Evolutionary conservation across 768 basidiomycete species (phyloP).

Genomic region (Boletus vermiculosoides): DNA sequence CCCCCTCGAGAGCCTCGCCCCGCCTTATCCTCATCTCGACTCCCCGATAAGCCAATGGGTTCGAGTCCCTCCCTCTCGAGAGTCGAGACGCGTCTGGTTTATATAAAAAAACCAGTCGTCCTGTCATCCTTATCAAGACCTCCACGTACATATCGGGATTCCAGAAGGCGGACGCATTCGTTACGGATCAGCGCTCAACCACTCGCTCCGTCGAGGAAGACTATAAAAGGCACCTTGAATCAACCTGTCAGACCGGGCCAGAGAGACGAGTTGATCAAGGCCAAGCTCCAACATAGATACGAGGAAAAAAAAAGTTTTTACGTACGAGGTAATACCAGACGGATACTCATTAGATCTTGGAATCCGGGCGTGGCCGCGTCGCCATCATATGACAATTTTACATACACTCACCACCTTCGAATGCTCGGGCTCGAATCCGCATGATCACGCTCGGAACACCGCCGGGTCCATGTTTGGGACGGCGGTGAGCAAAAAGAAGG

Average conservation of each 20-base stretch:
- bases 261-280: not conserved
- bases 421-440: not conserved
- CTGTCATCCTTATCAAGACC: not conserved
- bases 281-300: no score
- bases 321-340: no score
- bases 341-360: no score
- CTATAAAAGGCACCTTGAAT: not conserved
- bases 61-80: not conserved
- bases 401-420: not conserved
- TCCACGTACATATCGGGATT: not conserved
- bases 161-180: not conserved
- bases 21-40: not conserved
- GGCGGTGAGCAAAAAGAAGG: not conserved
- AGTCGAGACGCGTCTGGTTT: not conserved
- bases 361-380: no score
- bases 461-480: not conserved
- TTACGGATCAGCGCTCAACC: not conserved
- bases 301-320: no score
- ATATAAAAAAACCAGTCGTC: not conserved
- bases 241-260: not conserved
- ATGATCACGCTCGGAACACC: not conserved
- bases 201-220: not conserved
- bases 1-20: not conserved
- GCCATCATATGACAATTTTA: no score
- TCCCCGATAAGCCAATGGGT: not conserved